Evolutionary conservation across 495 filamentous ascomycete species (phyloP).

Genomic region (Tirmania nivea): DNA sequence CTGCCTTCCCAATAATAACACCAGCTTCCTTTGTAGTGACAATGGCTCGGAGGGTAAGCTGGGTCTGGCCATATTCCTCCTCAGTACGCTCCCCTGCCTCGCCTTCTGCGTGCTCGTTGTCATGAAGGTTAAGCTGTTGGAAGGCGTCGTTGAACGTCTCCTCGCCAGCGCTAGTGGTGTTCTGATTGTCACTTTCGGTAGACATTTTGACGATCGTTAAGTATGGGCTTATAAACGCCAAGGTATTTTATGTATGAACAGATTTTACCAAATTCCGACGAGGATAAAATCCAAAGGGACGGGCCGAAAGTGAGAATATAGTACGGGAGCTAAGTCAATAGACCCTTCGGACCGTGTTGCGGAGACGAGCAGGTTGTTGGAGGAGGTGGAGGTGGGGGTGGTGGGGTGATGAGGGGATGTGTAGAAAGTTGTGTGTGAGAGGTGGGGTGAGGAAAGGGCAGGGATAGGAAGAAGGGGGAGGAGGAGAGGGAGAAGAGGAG

Average conservation of each 20-base stretch:
- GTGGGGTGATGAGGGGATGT: background rate
- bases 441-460: background rate
- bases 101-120: slow-evolving; percentile 9
- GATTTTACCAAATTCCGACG: too few relatives aligned
- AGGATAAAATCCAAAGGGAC: too few relatives aligned
- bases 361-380: background rate
- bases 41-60: slow-evolving; percentile 85
- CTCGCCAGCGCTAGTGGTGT: slow-evolving; percentile 12
- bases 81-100: slow-evolving; percentile 37
- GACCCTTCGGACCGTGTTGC: background rate
- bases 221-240: too few relatives aligned
- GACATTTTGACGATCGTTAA: slow-evolving; percentile 8
- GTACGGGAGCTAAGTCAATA: too few relatives aligned
- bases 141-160: slow-evolving; percentile 18
- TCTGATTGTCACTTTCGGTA: slow-evolving; percentile 8
- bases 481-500: background rate
- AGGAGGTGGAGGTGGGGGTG: background rate
- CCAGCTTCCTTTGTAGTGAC: slow-evolving; percentile 97
- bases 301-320: too few relatives aligned
- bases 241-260: too few relatives aligned
- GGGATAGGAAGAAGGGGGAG: background rate
- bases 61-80: slow-evolving; percentile 79
- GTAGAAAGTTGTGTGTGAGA: background rate
- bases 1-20: slow-evolving; percentile 94
- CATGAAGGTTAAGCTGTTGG: slow-evolving; percentile 17